Evolutionary conservation across 345 rosid species (phyloP), one percentile per base, ranked within the genome.

Genomic region (Aquilaria malaccensis): DNA sequence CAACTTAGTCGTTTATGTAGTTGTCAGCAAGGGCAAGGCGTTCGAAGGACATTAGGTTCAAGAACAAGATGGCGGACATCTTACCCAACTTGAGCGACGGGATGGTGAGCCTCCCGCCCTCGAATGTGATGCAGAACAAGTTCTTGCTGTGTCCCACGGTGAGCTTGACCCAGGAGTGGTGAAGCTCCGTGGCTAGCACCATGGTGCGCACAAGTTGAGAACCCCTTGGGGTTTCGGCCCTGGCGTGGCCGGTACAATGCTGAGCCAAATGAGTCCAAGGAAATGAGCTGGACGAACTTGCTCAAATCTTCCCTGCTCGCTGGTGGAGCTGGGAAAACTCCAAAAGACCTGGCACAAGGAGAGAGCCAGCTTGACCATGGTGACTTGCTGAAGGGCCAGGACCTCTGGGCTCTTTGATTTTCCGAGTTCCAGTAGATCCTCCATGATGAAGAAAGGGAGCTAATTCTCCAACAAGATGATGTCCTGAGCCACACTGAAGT

Each of bases 391-490:
- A 9, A 37, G 5, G 43, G 43, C 43, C 43, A 22, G 22, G 22
- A 22, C 22, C 22, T 22, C 22, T 22, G 43, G 43, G 7, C 7
- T 37, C 7, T 3, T 37, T 5, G 43, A 37, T 37, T 37, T 37
- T 9, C 43, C 43, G 43, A 37, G 43, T 0, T 30, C 5, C 0
- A 45, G 54, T 55, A 72, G 6, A 10, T 64, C 72, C 12, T 76
- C 10, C 1, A 72, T 30, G 33, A 73, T 67, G 5, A 72, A 76
- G 13, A 70, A 50, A 0, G 75, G 70, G 32, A 77, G 4, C n/a
- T 77, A 75, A 62, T 77, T 77, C 56, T 77, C 75, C 3, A 72
- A 62, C 29, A 63, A 30, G 30, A 31, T 9, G 31, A 77, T 4
- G 54, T 73, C 75, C 0, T 63, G 43, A 37, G 43, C 43, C 43